Base-by-base conservation (phyloP, 179 eudicot genomes). In the Patellifolia procumbens region DNA sequence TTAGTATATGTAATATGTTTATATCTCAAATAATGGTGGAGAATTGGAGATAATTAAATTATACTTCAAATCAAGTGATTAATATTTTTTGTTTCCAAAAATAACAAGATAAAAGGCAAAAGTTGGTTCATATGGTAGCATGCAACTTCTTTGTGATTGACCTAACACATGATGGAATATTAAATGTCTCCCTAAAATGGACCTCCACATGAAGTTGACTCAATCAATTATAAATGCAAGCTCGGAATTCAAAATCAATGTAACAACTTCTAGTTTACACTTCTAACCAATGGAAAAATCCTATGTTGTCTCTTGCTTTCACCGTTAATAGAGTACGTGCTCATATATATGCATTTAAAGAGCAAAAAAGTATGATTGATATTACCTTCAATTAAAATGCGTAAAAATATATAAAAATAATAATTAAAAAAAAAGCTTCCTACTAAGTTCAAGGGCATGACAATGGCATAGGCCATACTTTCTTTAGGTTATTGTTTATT, bases 131-230 rank as follows among this genome's bases (percentile, higher is more conserved):
- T 7, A n/a, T 64, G 46, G 43, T 56, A 45, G 59, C 74, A 76
- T 55, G 72, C 74, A 56, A 39, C 7, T 24, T 42, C 51, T 26
- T 29, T 7, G 34, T 42, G n/a, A 42, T 76, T 76, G 79, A 76
- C 74, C 79, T 56, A 68, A 76, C 67, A 58, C 67, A 76, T 56
- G 79, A 68, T 76, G 74, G 59, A 56, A 76, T 76, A 53, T 67
- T 39, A 26, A 61, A 55, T 32, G 46, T 12, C 35, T 31, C 42
- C 13, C 49, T 16, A 72, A 55, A 55, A 24, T 32, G 1, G 39
- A 69, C 29, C 59, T 73, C 49, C 42, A 73, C 64, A 13, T 73
- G 62, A 73, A 73, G 76, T 73, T 42, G 76, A 73, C 66, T 73
- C 42, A 56, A 72, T 37, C 34, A 39, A 24, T 55, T 17, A 22